Base-by-base conservation (phyloP, 805 yeast genomes). In the Metschnikowia drakensbergensis region DNA sequence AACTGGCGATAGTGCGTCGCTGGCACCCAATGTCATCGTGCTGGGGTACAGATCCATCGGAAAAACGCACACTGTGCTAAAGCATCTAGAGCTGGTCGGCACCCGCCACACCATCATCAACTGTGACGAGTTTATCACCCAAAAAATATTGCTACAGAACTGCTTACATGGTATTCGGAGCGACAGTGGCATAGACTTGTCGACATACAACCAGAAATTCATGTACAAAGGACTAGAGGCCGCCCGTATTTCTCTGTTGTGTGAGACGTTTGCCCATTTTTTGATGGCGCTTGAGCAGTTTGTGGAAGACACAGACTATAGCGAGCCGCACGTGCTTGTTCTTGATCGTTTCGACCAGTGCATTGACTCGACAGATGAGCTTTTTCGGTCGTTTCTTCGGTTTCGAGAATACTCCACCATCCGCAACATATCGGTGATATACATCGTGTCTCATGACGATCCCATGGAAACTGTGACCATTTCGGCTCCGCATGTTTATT, bases 41-140 rank as follows among this genome's bases (percentile, higher is more conserved):
- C 80, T 77, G 55, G 83, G 84, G 0, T 69, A 72, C 48, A 65
- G 70, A 45, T 69, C 81, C 1, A 64, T 75, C 13, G 84, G 84
- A 0, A 79, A 79, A 54, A 62, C 81, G 2, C 63, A 61, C 46
- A 66, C 72, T 0, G 61, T 78, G 4, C 53, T 50, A 1, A 48
- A 55, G 13, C 75, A 65, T 49, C 57, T 77, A 11, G 42, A 64
- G 5, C 48, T 54, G 6, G 44, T 71, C 10, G 58, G 57, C 1
- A 57, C 71, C 4, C 57, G 58, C 4, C 56, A 58, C 22, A 59
- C 73, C 1, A 51, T 66, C 5, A 55, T 79, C 10, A 62, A 68
- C 9, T 77, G 82, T 56, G 80, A 77, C 45, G 77, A 69, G 51
- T 67, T 74, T 44, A 58, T 78, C 27, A 67, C 76, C 5, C 62